Conservation (phyloP, 2,329 filamentous ascomycete genomes). For the Capronia epimyces region DNA sequence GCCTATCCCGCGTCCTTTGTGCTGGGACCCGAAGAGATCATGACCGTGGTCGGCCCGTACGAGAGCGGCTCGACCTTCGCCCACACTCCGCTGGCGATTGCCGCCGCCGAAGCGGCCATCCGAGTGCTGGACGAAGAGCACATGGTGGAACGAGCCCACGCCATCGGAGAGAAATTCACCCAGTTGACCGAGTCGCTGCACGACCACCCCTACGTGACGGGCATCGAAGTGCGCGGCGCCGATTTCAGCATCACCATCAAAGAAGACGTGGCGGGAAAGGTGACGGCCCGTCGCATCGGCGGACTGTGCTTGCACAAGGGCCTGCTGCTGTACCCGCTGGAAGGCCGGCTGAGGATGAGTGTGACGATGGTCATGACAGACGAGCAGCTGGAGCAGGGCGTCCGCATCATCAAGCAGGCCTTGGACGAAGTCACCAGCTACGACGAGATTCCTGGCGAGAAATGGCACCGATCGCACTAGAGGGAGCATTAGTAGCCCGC, state of each 20-base stretch:
- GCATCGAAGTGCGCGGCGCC: neutral
- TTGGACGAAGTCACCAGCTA: neutral
- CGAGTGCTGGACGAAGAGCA: slow-evolving; percentile 1
- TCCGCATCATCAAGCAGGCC: neutral
- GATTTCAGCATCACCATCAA: slow-evolving; percentile 3
- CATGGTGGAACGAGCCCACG: neutral
- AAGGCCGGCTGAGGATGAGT: neutral
- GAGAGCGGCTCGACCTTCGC: neutral
- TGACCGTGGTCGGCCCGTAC: neutral
- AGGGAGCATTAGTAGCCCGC: no score
- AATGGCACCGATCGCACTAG: neutral
- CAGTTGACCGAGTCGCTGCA: neutral
- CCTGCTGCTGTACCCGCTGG: neutral
- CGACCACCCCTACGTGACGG: neutral
- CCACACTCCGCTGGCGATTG: neutral
- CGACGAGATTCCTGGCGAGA: neutral
- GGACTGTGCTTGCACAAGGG: slow-evolving; percentile 1
- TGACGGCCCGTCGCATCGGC: neutral
- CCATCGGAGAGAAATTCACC: neutral
- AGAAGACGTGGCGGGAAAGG: neutral
- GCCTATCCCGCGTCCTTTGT: neutral
- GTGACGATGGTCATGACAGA: neutral
- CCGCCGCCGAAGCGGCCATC: slow-evolving; percentile 1
- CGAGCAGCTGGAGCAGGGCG: neutral
- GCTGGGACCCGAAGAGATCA: neutral